These are phyloP conservation scores for Apiospora malaysiana DNA, from an alignment of 2,329 filamentous ascomycete genomes.

Conservation along the genomic window DNA sequence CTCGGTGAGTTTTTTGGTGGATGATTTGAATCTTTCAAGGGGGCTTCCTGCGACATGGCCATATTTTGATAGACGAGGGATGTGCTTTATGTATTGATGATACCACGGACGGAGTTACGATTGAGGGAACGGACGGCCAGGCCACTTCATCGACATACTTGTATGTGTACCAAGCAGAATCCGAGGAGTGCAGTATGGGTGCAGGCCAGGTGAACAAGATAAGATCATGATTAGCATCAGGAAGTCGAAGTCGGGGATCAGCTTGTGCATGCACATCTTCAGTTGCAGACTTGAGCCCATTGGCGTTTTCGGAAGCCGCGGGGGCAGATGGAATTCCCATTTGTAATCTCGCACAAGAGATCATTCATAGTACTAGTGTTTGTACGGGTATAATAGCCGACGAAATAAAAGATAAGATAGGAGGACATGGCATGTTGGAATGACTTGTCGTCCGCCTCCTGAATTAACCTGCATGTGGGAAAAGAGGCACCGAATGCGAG, in stretches of 20 bases:
- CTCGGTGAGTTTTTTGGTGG: conserved; percentile 46
- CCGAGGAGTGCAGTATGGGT: not conserved
- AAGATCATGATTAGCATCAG: not conserved
- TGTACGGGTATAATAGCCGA: not conserved
- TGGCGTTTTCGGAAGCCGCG: not conserved
- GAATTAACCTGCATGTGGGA: not conserved
- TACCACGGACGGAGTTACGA: not conserved
- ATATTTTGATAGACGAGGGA: not conserved
- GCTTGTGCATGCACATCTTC: not conserved
- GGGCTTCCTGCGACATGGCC: not conserved
- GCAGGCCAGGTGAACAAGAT: not conserved
- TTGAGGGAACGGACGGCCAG: not conserved
- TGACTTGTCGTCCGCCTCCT: not conserved
- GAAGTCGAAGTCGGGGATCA: not conserved
- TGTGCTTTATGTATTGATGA: conserved; percentile 6
- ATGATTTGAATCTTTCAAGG: conserved; percentile 21
- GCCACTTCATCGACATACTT: not conserved
- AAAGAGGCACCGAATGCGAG: not conserved
- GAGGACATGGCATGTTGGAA: not conserved
- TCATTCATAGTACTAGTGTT: not conserved
- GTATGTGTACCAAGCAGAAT: not conserved
- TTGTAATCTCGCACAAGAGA: not conserved
- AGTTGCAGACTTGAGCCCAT: not conserved
- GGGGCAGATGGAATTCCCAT: not conserved
- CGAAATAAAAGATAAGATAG: not conserved